Percentiles rank a stretch among this genome's conserved stretches.
These are phyloP conservation scores for Orbilia javanica DNA, from an alignment of 2,329 filamentous ascomycete species.

Conservation along the genomic window DNA sequence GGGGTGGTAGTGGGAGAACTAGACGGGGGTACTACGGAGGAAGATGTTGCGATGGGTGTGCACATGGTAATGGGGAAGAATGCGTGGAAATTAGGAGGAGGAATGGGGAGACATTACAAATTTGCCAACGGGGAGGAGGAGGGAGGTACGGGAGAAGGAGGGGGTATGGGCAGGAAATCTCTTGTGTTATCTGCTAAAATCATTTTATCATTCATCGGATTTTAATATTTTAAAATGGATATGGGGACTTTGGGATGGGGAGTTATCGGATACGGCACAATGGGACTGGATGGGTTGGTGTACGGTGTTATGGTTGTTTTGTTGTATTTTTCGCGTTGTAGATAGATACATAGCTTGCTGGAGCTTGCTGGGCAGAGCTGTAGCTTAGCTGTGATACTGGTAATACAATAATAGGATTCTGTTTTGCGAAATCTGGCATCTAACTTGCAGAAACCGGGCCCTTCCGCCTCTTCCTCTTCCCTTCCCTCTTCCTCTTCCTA, in stretches of 20 bases:
- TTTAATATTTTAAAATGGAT: not conserved
- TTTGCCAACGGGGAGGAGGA: constrained; percentile 41
- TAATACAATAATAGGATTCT: constrained; percentile 6
- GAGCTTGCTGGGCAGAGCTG: constrained; percentile 9
- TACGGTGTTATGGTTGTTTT: constrained; percentile 7
- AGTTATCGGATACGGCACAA: constrained; percentile 6
- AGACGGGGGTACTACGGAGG: not conserved
- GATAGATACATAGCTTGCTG: constrained; percentile 5
- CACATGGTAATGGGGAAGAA: constrained; percentile 22
- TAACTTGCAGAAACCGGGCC: not conserved
- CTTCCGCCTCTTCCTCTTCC: not conserved
- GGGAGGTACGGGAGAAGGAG: constrained; percentile 32
- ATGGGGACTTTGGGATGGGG: not conserved
- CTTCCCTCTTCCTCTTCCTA: not conserved
- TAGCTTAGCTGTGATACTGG: not conserved
- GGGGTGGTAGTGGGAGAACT: constrained; percentile 5
- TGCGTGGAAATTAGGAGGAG: constrained; percentile 52
- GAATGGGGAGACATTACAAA: constrained; percentile 48
- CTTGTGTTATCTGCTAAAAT: constrained; percentile 48
- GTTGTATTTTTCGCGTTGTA: constrained; percentile 30
- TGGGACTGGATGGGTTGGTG: not conserved
- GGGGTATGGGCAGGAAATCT: constrained; percentile 30
- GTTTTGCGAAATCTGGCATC: not conserved
- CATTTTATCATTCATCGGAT: constrained; percentile 4
- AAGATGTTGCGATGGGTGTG: constrained; percentile 3